A percentile compares a stretch with the other conserved stretches of the same genome.
Evolutionary conservation across 2,329 filamentous ascomycete species (phyloP).

Genomic region (Juglanconis sp.): DNA sequence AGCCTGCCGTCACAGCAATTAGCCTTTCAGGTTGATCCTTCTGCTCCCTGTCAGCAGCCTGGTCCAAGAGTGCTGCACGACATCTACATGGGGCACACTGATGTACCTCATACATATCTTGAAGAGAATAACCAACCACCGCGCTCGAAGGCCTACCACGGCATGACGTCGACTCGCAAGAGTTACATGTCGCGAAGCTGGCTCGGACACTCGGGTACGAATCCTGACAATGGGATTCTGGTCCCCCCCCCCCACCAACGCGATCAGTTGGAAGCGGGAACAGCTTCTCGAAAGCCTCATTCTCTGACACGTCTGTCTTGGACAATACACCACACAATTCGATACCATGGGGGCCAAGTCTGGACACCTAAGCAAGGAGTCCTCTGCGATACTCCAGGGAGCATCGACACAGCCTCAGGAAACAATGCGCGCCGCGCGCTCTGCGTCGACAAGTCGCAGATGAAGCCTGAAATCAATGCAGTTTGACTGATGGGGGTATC

Average conservation of each 20-base stretch:
- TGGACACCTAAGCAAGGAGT: neutral
- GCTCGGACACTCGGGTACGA: neutral
- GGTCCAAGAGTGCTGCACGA: conserved; percentile 5
- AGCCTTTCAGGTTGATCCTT: neutral
- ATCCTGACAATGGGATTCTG: neutral
- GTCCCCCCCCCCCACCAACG: no score
- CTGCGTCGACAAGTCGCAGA: neutral
- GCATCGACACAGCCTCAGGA: neutral
- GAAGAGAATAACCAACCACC: neutral
- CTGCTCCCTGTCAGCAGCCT: neutral
- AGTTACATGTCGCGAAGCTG: neutral
- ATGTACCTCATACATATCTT: neutral
- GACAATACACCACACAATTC: neutral
- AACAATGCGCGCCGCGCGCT: neutral
- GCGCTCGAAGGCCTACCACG: neutral
- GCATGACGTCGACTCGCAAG: neutral
- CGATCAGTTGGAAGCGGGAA: neutral
- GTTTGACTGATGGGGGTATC: neutral
- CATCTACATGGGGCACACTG: neutral
- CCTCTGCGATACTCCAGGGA: neutral
- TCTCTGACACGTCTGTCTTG: neutral
- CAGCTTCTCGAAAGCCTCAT: neutral
- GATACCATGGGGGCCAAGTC: no score
- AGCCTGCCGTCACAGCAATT: neutral
- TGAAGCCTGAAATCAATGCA: neutral